These are phyloP conservation scores for Penicillium crystallinum DNA, from an alignment of 495 filamentous ascomycete species.

Conservation along the genomic window DNA sequence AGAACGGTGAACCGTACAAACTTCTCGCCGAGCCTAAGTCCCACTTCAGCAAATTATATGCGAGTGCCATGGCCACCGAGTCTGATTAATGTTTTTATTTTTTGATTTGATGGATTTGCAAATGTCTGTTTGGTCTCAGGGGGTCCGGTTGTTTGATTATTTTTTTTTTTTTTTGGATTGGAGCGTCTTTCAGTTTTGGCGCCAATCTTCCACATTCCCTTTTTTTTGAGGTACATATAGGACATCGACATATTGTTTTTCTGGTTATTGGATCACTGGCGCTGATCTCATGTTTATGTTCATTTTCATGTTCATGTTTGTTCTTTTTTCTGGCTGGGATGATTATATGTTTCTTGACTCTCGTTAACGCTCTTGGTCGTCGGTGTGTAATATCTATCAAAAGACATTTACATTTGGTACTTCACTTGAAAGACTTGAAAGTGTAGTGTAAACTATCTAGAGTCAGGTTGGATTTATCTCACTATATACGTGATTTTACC, in stretches of 20 bases:
- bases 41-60: slow-evolving; percentile 31
- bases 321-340: neutral
- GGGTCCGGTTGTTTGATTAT: slow-evolving; percentile 1
- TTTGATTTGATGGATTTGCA: neutral
- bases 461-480: too few species aligned
- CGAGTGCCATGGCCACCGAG: slow-evolving; percentile 21
- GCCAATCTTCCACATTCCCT: slow-evolving; percentile 4
- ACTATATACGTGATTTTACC: too few species aligned
- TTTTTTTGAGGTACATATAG: slow-evolving; percentile 21
- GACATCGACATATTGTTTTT: slow-evolving; percentile 19
- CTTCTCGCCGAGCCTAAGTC: slow-evolving; percentile 28
- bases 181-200: slow-evolving; percentile 7
- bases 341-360: slow-evolving; percentile 16
- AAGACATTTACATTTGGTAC: too few species aligned
- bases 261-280: slow-evolving; percentile 8
- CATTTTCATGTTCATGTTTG: too few species aligned
- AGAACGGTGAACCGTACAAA: slow-evolving; percentile 39
- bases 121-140: neutral
- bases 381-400: too few species aligned
- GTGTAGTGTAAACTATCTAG: too few species aligned
- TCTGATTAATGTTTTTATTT: slow-evolving; percentile 8
- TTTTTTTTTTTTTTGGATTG: slow-evolving; percentile 17
- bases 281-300: slow-evolving; percentile 7
- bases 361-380: neutral
- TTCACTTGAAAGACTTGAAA: too few species aligned